These are phyloP conservation scores for Penicillium griseofulvum DNA, from an alignment of 2,329 filamentous ascomycete species.

Conservation along the genomic window DNA sequence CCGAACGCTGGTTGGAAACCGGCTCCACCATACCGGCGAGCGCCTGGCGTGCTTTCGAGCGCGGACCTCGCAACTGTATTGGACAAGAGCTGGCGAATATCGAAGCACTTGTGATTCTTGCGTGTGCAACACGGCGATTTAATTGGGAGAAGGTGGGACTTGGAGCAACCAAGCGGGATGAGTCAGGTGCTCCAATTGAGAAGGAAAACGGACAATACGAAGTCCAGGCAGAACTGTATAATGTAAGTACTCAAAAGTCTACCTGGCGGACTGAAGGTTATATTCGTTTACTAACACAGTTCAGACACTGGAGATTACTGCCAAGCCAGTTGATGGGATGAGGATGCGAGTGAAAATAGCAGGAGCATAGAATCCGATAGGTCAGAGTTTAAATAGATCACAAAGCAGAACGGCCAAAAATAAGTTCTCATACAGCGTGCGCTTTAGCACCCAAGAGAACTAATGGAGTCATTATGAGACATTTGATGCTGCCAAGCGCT, in stretches of 20 bases:
- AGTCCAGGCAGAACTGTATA: background rate
- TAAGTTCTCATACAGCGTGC: too few species aligned
- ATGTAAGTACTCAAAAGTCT: background rate
- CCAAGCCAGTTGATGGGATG: background rate
- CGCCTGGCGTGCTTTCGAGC: conserved; percentile 51
- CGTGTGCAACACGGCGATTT: conserved; percentile 14
- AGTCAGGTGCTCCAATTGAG: background rate
- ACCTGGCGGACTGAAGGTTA: background rate
- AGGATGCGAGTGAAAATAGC: background rate
- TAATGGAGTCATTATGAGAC: background rate
- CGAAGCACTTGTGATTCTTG: conserved; percentile 30
- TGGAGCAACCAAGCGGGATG: conserved; percentile 6
- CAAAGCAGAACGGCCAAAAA: background rate
- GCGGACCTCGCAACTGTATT: conserved; percentile 50
- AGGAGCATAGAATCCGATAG: background rate
- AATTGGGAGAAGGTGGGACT: conserved; percentile 19
- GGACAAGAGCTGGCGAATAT: conserved; percentile 52
- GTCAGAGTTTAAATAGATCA: too few species aligned
- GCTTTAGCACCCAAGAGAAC: background rate
- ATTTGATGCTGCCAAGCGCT: background rate
- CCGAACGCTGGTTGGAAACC: conserved; percentile 37
- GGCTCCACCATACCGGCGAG: conserved; percentile 30
- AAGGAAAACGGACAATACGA: conserved; percentile 2
- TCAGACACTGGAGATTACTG: background rate
- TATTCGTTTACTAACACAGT: background rate